Conservation (phyloP, 1,139 yeast genomes). For the Yueomyces sp. region DNA sequence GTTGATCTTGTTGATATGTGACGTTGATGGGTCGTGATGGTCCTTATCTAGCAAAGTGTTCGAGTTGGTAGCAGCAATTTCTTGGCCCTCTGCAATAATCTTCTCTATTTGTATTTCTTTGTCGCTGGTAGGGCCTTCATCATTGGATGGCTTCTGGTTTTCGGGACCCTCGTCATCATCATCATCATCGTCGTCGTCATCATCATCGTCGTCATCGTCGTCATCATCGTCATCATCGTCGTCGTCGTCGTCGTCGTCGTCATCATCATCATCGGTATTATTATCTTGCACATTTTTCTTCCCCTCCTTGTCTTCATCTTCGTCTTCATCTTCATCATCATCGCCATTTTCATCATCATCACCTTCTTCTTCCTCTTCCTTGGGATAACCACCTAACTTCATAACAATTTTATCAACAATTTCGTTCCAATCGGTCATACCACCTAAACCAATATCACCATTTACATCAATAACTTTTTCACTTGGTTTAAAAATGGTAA, state of each 20-base stretch:
- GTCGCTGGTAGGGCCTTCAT: not conserved
- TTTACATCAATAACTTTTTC: conserved; percentile 79
- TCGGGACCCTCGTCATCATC: conserved; percentile 2
- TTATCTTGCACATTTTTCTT: conserved; percentile 1
- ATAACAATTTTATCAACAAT: conserved; percentile 73
- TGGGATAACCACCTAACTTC: conserved; percentile 81
- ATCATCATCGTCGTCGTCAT: conserved; percentile 29
- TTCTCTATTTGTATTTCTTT: not conserved
- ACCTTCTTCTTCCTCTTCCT: conserved; percentile 69
- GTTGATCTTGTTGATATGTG: too few relatives aligned
- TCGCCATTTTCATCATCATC: conserved; percentile 49
- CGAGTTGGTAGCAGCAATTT: not conserved
- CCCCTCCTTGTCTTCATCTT: conserved; percentile 5
- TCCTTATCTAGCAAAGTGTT: too few relatives aligned
- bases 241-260: conserved; percentile 26
- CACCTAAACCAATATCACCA: conserved; percentile 95
- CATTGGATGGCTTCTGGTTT: not conserved
- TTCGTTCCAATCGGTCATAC: conserved; percentile 89
- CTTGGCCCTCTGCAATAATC: not conserved
- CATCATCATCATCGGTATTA: conserved; percentile 25
- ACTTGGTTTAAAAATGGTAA: conserved; percentile 78
- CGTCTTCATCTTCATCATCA: conserved; percentile 35
- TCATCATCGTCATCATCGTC: conserved; percentile 33
- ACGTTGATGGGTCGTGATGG: too few relatives aligned
- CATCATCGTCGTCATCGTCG: conserved; percentile 32